phyloP scores from a whole-genome alignment of 371 early-diverging fungal species.

The Parasitella parasitica region DNA sequence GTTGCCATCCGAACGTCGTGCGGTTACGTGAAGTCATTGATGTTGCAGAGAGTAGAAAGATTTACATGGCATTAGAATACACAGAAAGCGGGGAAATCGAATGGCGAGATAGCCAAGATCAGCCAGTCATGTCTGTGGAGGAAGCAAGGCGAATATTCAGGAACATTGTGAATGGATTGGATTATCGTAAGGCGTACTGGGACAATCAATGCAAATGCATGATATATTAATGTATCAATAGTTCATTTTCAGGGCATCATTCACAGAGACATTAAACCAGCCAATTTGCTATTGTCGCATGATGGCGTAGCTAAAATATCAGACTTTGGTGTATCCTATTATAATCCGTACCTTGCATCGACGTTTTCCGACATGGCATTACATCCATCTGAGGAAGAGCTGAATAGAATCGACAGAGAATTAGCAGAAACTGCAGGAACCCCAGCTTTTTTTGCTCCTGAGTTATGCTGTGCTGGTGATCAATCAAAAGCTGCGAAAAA shows the following conservation, averaged over 20 bases:
- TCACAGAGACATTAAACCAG: slow-evolving; percentile 96
- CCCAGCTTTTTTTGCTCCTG: slow-evolving; percentile 98
- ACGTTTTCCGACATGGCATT: slow-evolving; percentile 7
- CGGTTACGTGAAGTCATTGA: slow-evolving; percentile 91
- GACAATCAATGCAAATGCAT: background rate
- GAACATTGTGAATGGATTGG: slow-evolving; percentile 88
- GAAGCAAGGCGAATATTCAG: slow-evolving; percentile 83
- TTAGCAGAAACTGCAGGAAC: slow-evolving; percentile 95
- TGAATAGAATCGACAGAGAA: slow-evolving; percentile 64
- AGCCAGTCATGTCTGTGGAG: slow-evolving; percentile 64
- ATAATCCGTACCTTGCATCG: slow-evolving; percentile 48
- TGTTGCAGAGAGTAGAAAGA: slow-evolving; percentile 85
- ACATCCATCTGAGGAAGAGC: slow-evolving; percentile 11
- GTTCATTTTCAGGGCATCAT: slow-evolving; percentile 93
- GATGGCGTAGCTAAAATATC: slow-evolving; percentile 87
- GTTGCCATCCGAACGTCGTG: slow-evolving; percentile 92
- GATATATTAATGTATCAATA: slow-evolving; percentile 18
- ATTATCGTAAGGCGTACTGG: slow-evolving; percentile 66
- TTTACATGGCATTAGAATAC: slow-evolving; percentile 87
- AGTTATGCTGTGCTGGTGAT: slow-evolving; percentile 80
- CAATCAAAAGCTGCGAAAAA: background rate
- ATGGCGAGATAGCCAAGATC: slow-evolving; percentile 77
- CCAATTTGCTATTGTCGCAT: slow-evolving; percentile 76
- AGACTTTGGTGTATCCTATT: slow-evolving; percentile 93
- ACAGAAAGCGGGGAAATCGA: slow-evolving; percentile 90